Percentiles rank a stretch among this genome's conserved stretches.
phyloP scores from a whole-genome alignment of 257 asterid species.

The Linaria vulgaris region DNA sequence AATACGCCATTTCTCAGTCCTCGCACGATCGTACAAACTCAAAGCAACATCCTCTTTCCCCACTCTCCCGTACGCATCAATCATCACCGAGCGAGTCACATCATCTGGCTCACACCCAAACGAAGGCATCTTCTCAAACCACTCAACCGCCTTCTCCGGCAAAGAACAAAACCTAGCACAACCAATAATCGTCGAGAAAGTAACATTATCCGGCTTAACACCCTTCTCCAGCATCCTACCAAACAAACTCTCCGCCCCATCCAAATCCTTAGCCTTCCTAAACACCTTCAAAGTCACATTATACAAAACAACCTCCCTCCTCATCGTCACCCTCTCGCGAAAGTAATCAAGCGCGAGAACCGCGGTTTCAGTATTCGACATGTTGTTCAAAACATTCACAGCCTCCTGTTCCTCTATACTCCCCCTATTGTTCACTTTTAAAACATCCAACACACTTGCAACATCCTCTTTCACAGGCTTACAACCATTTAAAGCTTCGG shows the following conservation, averaged over 20 bases:
- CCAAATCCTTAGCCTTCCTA: constrained; percentile 62
- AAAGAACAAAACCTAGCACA: constrained; percentile 74
- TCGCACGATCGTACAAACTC: constrained; percentile 77
- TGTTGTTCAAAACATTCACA: constrained; percentile 60
- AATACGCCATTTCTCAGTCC: constrained; percentile 78
- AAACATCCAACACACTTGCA: constrained; percentile 29
- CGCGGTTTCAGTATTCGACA: constrained; percentile 63
- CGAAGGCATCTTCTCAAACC: constrained; percentile 81
- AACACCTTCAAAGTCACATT: constrained; percentile 81
- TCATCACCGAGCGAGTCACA: constrained; percentile 75
- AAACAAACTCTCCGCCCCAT: constrained; percentile 59
- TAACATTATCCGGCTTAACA: constrained; percentile 71
- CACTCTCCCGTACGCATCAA: constrained; percentile 76
- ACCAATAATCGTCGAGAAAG: constrained; percentile 84
- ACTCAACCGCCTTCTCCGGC: constrained; percentile 78
- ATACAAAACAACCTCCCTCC: constrained; percentile 55
- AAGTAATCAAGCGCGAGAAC: constrained; percentile 53
- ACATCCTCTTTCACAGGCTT: constrained; percentile 45
- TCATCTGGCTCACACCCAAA: constrained; percentile 72
- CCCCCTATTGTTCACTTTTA: constrained; percentile 32
- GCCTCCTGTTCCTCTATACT: constrained; percentile 57
- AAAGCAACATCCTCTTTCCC: constrained; percentile 76
- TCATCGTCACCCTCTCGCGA: constrained; percentile 35
- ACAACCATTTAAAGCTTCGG: constrained; percentile 61
- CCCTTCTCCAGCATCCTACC: constrained; percentile 66